Conservation (phyloP, 163 green algal genomes). For the Chloromonas sp. region DNA sequence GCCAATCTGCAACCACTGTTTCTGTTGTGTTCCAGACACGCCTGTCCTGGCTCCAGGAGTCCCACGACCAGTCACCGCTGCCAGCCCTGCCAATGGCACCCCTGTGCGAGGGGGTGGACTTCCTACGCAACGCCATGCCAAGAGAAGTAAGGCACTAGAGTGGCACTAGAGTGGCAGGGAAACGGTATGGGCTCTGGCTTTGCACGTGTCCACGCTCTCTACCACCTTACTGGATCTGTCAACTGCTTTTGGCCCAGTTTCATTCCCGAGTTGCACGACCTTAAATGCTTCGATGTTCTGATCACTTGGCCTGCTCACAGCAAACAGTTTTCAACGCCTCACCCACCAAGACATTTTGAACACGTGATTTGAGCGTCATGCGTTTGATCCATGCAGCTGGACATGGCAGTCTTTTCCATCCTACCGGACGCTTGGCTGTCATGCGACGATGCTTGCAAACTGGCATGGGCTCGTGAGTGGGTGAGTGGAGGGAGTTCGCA, state of each 20-base stretch:
- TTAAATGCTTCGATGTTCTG: too few species aligned
- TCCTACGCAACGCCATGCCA: constrained; percentile 24
- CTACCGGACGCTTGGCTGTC: neutral
- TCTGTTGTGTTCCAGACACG: neutral
- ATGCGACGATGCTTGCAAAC: neutral
- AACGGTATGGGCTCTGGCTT: too few species aligned
- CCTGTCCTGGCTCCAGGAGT: constrained; percentile 3
- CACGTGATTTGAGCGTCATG: too few species aligned
- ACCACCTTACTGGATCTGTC: too few species aligned
- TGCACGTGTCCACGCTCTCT: too few species aligned
- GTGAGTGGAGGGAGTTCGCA: neutral
- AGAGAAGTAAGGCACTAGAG: neutral
- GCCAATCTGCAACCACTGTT: too few species aligned
- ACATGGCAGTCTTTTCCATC: neutral
- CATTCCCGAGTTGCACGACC: too few species aligned
- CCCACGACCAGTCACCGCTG: neutral
- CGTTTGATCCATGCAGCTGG: neutral
- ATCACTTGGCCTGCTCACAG: too few species aligned
- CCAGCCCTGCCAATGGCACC: neutral
- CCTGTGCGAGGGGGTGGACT: constrained; percentile 28
- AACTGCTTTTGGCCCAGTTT: too few species aligned
- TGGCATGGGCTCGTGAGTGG: neutral
- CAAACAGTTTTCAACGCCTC: too few species aligned
- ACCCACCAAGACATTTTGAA: too few species aligned
- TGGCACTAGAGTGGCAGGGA: too few species aligned